Base-by-base conservation (phyloP, 257 asterid species). In the Scutellaria galericulata region DNA sequence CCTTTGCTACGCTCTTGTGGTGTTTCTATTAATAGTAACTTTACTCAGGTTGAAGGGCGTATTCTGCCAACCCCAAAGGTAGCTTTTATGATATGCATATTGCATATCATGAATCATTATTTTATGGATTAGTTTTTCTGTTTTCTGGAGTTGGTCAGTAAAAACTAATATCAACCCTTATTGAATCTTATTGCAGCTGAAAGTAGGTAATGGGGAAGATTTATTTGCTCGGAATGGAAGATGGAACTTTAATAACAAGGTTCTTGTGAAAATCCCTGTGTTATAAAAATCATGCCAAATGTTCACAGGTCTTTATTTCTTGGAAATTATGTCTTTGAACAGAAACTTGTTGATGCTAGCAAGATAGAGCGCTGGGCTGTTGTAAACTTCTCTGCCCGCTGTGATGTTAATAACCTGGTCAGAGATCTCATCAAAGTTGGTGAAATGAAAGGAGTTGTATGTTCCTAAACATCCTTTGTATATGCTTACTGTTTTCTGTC, bases 221-320 rank as follows among this genome's bases (percentile, higher is more conserved):
- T 68, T 93, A 64, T 85, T 78, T 75, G 77, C 95, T 31, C 82
- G 97, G 5, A 93, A 90, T 69, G 98, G 98, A 2, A 64, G 98
- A 27, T 93, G 98, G 98, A 93, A 93, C 39, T 89, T 93, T 12
- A 90, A 87, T 20, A 82, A 93, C 48, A 93, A 93, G 97, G 98
- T 64, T 9, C 60, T 11, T 41, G 1, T 9, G 7, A 12, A 5
- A 37, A 42, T 31, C 8, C 50, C 31, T 74, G 27, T 69, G 15
- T 68, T 71, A 4, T 59, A 31, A 55, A 47, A 72, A 10, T 67
- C 15, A 70, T 51, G 7, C 52, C 2, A 14, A 41, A 31, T 75
- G 70, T 12, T 37, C 14, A 13, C 9, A 20, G 2, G 44, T 72
- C 61, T 20, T 50, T 55, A 1, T 46, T 15, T 60, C 39, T 44